Percentiles rank a stretch among this genome's conserved stretches.
Evolutionary conservation across 2,329 filamentous ascomycete genomes (phyloP).

Genomic region (Fusarium sp.): DNA sequence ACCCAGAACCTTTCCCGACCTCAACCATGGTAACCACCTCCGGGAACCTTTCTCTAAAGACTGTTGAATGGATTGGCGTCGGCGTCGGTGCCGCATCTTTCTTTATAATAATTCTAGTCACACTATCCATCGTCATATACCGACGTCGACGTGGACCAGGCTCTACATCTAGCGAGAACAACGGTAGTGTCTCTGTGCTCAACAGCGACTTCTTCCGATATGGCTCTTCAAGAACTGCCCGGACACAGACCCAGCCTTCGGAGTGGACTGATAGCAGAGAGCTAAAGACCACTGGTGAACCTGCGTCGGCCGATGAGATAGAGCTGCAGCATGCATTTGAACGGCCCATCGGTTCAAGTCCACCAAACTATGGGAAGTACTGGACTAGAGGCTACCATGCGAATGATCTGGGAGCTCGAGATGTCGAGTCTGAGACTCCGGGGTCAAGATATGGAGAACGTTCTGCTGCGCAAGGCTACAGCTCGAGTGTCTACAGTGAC

Average conservation of each 20-base stretch:
- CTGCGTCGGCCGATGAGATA: too few relatives aligned
- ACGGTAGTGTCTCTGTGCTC: neutral
- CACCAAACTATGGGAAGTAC: neutral
- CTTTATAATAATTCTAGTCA: neutral
- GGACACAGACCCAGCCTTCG: neutral
- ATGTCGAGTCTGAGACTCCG: neutral
- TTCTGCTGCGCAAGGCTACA: neutral
- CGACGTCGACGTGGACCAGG: neutral
- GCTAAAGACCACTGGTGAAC: neutral
- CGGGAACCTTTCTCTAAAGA: neutral
- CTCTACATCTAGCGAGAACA: neutral
- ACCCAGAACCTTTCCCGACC: neutral
- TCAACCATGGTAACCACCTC: neutral
- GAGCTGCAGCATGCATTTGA: too few relatives aligned
- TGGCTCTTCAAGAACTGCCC: neutral
- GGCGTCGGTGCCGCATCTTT: neutral
- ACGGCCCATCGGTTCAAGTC: neutral
- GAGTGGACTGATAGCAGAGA: neutral
- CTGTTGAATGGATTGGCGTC: neutral
- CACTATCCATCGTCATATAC: neutral
- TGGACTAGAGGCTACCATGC: neutral
- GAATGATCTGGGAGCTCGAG: constrained; percentile 1
- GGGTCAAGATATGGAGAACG: neutral
- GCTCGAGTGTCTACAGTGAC: constrained; percentile 1
- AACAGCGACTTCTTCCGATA: neutral